These are phyloP conservation scores for Amanita polypyramis DNA, from an alignment of 768 basidiomycete species.

Conservation along the genomic window DNA sequence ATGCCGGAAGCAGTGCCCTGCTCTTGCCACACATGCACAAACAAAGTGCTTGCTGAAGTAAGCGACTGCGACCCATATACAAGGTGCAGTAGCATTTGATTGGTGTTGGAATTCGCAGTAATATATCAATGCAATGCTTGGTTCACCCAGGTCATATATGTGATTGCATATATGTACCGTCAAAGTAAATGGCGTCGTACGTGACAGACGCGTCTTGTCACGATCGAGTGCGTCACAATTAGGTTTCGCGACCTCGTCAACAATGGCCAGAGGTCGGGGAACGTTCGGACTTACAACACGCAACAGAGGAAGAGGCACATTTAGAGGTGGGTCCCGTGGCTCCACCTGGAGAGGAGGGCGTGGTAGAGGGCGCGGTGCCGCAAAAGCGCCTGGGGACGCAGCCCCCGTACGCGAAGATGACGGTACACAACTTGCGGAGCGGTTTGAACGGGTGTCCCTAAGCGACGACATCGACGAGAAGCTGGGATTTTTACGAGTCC, in stretches of 20 bases:
- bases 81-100: too few relatives aligned
- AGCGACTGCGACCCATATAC: too few relatives aligned
- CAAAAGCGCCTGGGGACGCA: slow-evolving; percentile 31
- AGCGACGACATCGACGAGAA: slow-evolving; percentile 90
- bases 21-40: neutral
- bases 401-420: slow-evolving; percentile 76
- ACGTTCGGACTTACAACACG: slow-evolving; percentile 49
- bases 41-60: too few relatives aligned
- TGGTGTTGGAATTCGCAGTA: too few relatives aligned
- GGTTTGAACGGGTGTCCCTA: slow-evolving; percentile 69
- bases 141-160: too few relatives aligned
- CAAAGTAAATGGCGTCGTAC: too few relatives aligned
- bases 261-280: slow-evolving; percentile 43
- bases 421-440: slow-evolving; percentile 76
- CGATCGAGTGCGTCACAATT: neutral
- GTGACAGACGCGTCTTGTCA: slow-evolving; percentile 14
- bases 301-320: slow-evolving; percentile 34
- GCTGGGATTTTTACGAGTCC: slow-evolving; percentile 74
- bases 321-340: slow-evolving; percentile 38
- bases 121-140: too few relatives aligned
- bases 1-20: neutral
- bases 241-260: slow-evolving; percentile 1
- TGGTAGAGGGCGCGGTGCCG: slow-evolving; percentile 41
- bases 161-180: too few relatives aligned
- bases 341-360: slow-evolving; percentile 44